phyloP scores from a whole-genome alignment of 108 stramenopile species.

The Fistulifera solaris region DNA sequence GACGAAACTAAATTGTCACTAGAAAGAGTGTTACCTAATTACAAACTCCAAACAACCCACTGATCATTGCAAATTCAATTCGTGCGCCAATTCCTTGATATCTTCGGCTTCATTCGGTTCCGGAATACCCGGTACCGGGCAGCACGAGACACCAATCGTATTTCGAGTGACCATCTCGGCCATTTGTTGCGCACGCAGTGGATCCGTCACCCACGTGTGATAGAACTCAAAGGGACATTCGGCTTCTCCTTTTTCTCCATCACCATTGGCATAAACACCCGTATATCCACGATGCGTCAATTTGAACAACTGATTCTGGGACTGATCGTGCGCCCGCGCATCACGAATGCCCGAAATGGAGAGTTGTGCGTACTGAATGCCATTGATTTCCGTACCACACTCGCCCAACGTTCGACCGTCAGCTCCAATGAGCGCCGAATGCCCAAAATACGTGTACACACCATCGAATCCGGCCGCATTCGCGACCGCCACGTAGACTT shows the following conservation, averaged over 20 bases:
- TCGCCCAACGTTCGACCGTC: slow-evolving; percentile 80
- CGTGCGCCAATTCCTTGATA: slow-evolving; percentile 14
- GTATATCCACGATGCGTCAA: slow-evolving; percentile 55
- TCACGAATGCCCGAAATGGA: slow-evolving; percentile 62
- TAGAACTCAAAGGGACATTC: slow-evolving; percentile 67
- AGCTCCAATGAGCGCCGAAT: slow-evolving; percentile 59
- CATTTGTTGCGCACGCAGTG: slow-evolving; percentile 54
- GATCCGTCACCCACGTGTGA: slow-evolving; percentile 72
- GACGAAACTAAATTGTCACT: no score
- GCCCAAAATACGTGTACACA: slow-evolving; percentile 49
- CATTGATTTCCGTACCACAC: slow-evolving; percentile 69
- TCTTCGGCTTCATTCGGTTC: slow-evolving; percentile 25
- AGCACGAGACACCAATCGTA: slow-evolving; percentile 62
- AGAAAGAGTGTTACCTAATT: no score
- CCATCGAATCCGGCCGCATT: slow-evolving; percentile 81
- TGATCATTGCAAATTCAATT: slow-evolving; percentile 23
- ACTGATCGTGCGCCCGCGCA: slow-evolving; percentile 62
- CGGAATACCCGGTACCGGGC: slow-evolving; percentile 35
- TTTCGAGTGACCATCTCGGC: slow-evolving; percentile 57
- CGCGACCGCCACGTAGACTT: slow-evolving; percentile 79
- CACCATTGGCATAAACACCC: slow-evolving; percentile 73
- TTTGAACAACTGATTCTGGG: slow-evolving; percentile 79
- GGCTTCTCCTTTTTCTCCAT: slow-evolving; percentile 59
- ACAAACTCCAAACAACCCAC: background rate
- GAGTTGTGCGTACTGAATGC: slow-evolving; percentile 68